A percentile compares a stretch with the other conserved stretches of the same genome.
phyloP scores from a whole-genome alignment of 78 protist genomes.

The Dictyostelium brefeldianum region DNA sequence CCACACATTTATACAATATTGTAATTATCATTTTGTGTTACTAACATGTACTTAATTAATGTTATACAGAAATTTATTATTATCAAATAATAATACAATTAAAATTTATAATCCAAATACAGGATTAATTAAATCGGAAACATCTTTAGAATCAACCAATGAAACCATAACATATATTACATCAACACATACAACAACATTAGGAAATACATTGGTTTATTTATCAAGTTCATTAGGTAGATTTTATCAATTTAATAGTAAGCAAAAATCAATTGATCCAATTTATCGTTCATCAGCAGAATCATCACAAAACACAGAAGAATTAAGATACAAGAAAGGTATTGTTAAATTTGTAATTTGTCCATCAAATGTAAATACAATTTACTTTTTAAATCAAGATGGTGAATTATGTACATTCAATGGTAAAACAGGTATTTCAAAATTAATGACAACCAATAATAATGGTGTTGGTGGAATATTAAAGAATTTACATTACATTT shows the following conservation, averaged over 20 bases:
- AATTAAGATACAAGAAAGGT: background rate
- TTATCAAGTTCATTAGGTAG: background rate
- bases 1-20: no score
- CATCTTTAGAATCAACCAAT: slow-evolving; percentile 10
- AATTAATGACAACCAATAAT: background rate
- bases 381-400: slow-evolving; percentile 13
- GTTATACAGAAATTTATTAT: background rate
- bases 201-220: background rate
- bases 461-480: background rate
- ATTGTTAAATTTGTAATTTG: slow-evolving; percentile 17
- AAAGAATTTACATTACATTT: slow-evolving; percentile 1
- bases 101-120: slow-evolving; percentile 24
- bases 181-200: background rate
- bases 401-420: background rate
- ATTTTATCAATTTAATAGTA: background rate
- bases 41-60: background rate
- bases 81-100: slow-evolving; percentile 16
- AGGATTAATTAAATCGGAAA: slow-evolving; percentile 11
- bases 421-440: background rate
- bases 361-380: background rate
- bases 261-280: background rate
- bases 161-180: background rate
- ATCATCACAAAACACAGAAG: background rate
- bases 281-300: background rate
- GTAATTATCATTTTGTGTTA: no score